A percentile compares a stretch with the other conserved stretches of the same genome.
These are phyloP conservation scores for Blumeriella jaapii DNA, from an alignment of 2,329 filamentous ascomycete genomes.

Conservation along the genomic window DNA sequence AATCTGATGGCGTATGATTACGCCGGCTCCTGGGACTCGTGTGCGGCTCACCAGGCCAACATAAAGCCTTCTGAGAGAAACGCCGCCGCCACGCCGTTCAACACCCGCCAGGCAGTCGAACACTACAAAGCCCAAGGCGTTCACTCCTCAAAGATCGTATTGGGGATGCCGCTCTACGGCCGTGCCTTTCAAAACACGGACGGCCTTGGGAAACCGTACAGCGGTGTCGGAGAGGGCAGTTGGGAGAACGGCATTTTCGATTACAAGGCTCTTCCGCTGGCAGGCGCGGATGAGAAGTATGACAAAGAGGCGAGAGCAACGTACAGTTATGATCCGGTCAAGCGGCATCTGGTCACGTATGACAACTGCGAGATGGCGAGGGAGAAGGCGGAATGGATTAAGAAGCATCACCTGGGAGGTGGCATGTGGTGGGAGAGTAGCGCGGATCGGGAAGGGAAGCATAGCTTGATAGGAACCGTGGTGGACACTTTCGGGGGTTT, in stretches of 20 bases:
- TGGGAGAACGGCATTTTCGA: conserved; percentile 85
- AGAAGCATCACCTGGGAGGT: conserved; percentile 57
- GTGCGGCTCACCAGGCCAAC: conserved; percentile 71
- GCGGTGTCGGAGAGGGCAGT: conserved; percentile 63
- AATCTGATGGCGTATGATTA: conserved; percentile 86
- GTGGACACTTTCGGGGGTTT: conserved; percentile 46
- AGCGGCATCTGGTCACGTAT: conserved; percentile 64
- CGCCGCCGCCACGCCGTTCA: conserved; percentile 64
- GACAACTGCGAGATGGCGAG: conserved; percentile 55
- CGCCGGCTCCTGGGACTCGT: conserved; percentile 67
- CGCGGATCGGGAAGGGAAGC: conserved; percentile 53
- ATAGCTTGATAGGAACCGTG: conserved; percentile 58
- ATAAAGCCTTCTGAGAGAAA: conserved; percentile 48
- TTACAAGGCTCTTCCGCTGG: conserved; percentile 70
- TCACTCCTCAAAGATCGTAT: conserved; percentile 58
- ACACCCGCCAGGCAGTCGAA: conserved; percentile 56
- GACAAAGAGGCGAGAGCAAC: conserved; percentile 57
- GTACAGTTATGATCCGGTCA: conserved; percentile 60
- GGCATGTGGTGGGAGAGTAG: conserved; percentile 91
- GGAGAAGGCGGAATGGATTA: conserved; percentile 63
- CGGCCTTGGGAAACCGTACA: conserved; percentile 58
- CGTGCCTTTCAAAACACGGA: conserved; percentile 71
- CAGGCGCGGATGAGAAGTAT: conserved; percentile 49
- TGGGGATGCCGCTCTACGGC: conserved; percentile 90
- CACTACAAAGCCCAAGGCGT: conserved; percentile 60